Conservation (phyloP, 805 yeast species). For the Wickerhamiella allomyrinae region DNA sequence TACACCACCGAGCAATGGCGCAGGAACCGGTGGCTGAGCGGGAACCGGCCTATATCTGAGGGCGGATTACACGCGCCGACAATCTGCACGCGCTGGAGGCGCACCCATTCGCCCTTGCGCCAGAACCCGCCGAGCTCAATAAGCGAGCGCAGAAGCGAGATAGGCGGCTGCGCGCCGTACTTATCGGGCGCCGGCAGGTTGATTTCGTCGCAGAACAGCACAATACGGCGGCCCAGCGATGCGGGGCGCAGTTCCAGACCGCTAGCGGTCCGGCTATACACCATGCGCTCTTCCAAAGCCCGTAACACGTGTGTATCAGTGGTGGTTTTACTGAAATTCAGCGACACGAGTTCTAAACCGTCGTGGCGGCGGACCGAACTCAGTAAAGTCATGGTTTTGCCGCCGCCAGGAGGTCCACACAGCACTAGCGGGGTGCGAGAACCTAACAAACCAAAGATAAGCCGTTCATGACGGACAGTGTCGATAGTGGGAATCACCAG, state of each 20-base stretch:
- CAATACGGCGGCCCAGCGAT: conserved; percentile 51
- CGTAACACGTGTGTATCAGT: conserved; percentile 44
- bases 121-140: conserved; percentile 68
- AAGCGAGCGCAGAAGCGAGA: conserved; percentile 60
- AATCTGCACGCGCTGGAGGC: conserved; percentile 49
- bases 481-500: conserved; percentile 67
- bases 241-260: conserved; percentile 49
- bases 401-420: conserved; percentile 97
- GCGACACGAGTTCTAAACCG: conserved; percentile 43
- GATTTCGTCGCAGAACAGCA: conserved; percentile 82
- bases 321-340: conserved; percentile 77
- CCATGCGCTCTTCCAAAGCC: conserved; percentile 61
- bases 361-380: conserved; percentile 48
- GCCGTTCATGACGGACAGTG: conserved; percentile 49
- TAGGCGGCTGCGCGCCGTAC: conserved; percentile 60
- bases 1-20: conserved; percentile 51
- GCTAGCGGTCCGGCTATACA: conserved; percentile 35
- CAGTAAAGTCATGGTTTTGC: conserved; percentile 83
- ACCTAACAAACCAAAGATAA: conserved; percentile 42
- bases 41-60: conserved; percentile 57
- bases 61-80: conserved; percentile 97
- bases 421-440: conserved; percentile 49
- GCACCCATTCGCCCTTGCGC: conserved; percentile 49
- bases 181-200: conserved; percentile 63
- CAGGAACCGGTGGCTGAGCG: conserved; percentile 44